Evolutionary conservation across 495 filamentous ascomycete genomes (phyloP).

Genomic region (Penicillium diatomitis): DNA sequence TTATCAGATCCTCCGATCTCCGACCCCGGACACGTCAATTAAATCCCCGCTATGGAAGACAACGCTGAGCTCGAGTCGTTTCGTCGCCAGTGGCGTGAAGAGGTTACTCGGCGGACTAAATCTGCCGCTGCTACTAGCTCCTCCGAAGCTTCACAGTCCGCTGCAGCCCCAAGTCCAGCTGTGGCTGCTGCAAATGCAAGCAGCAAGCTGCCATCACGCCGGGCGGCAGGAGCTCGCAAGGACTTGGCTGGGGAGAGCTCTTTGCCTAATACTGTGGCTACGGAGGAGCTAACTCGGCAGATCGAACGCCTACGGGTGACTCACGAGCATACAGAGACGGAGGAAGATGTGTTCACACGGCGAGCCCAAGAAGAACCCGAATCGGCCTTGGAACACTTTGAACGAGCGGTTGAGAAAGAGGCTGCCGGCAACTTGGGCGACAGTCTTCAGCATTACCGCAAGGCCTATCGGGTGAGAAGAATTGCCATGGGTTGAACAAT

Average conservation of each 20-base stretch:
- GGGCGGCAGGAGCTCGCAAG: slow-evolving; percentile 26
- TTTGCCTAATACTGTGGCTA: slow-evolving; percentile 26
- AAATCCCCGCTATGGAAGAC: slow-evolving; percentile 40
- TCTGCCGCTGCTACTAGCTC: slow-evolving; percentile 10
- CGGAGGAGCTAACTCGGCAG: slow-evolving; percentile 32
- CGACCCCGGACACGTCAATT: slow-evolving; percentile 17
- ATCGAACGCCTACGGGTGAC: slow-evolving; percentile 25
- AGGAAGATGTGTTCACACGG: slow-evolving; percentile 23
- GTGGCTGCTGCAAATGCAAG: slow-evolving; percentile 13
- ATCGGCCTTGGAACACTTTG: slow-evolving; percentile 87
- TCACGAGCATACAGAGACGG: slow-evolving; percentile 21
- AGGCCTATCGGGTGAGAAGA: slow-evolving; percentile 65
- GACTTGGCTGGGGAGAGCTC: slow-evolving; percentile 34
- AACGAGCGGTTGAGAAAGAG: slow-evolving; percentile 84
- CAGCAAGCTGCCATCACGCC: slow-evolving; percentile 22
- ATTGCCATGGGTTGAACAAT: slow-evolving; percentile 2
- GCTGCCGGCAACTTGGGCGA: slow-evolving; percentile 77
- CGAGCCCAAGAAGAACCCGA: slow-evolving; percentile 43
- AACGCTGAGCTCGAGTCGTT: slow-evolving; percentile 73
- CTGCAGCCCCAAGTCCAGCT: slow-evolving; percentile 9
- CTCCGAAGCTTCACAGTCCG: slow-evolving; percentile 16
- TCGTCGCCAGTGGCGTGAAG: slow-evolving; percentile 72
- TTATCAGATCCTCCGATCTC: slow-evolving; percentile 24
- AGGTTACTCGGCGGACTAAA: slow-evolving; percentile 54
- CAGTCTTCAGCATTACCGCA: slow-evolving; percentile 79